These are phyloP conservation scores for Letharia columbiana DNA, from an alignment of 495 filamentous ascomycete genomes.

Conservation along the genomic window DNA sequence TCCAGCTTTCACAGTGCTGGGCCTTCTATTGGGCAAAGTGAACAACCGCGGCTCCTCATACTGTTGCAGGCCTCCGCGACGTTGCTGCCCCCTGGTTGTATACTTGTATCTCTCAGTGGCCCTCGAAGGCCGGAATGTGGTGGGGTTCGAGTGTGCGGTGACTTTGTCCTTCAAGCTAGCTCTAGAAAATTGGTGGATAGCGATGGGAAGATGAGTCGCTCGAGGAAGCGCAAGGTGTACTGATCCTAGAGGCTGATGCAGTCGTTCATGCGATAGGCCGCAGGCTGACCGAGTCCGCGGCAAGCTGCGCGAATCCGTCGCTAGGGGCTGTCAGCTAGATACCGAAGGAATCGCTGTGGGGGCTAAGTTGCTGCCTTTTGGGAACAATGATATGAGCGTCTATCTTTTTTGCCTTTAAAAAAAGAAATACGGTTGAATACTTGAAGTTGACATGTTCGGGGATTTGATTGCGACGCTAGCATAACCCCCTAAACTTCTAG, in stretches of 20 bases:
- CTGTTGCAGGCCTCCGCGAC: not conserved
- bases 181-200: not conserved
- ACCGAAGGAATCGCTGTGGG: not conserved
- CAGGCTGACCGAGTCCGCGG: conserved; percentile 3
- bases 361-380: not conserved
- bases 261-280: conserved; percentile 6
- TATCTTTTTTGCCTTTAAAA: not conserved
- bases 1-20: not conserved
- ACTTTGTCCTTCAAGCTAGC: not conserved
- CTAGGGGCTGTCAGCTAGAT: not conserved
- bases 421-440: not conserved
- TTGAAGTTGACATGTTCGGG: not conserved
- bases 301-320: conserved; percentile 5
- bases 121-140: conserved; percentile 5
- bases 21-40: not conserved
- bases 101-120: not conserved
- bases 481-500: not conserved
- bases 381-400: not conserved
- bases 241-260: conserved; percentile 1
- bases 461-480: conserved; percentile 5
- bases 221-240: conserved; percentile 3
- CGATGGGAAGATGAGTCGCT: not conserved
- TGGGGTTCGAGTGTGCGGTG: not conserved
- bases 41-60: not conserved
- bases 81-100: not conserved